Evolutionary conservation across 495 filamentous ascomycete genomes (phyloP), one percentile per base, ranked within the genome.

Genomic region (Podospora tetraspora): DNA sequence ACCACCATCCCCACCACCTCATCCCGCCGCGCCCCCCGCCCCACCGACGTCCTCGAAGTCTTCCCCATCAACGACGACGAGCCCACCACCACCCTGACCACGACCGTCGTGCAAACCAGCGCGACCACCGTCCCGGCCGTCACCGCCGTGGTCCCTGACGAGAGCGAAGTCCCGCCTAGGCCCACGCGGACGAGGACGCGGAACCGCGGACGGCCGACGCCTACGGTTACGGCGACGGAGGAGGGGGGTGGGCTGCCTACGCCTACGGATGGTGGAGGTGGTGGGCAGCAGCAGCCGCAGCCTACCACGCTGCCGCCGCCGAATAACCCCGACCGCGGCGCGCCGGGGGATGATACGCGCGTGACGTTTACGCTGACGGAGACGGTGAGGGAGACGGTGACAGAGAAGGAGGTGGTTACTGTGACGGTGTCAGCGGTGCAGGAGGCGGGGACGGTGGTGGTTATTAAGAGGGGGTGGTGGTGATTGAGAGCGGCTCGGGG

Each of bases 361-460:
- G 70, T 58, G 57, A 68, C 63, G 19, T 66, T 72, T 12, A 72
- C 68, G 21, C 61, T 68, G 21, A 32, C 21, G 27, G 72, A 72
- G 66, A 69, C 59, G 29, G 63, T 64, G 21, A 2, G 25, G 25
- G 25, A 25, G 25, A 71, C 70, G 12, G 69, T 64, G n/a, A 69
- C 63, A 43, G 30, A 57, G 62, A 69, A 27, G 19, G 62, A 63
- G 32, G 57, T 58, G 27, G 66, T 61, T 11, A 71, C 70, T 5
- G 67, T 64, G 12, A 69, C 64, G 57, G 27, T 27, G 5, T 29
- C 34, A 24, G 68, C 58, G 6, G 62, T n/a, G 21, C 62, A 29
- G 29, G 66, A 63, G 30, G 57, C 64, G 43, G 63, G 61, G 10
- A 64, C 67, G 65, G 58, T 61, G 57, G 21, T 60, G 24, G 23